A percentile compares a stretch with the other conserved stretches of the same genome.
phyloP scores from a whole-genome alignment of 2,329 filamentous ascomycete species.

The Dothidotthia symphoricarpi region DNA sequence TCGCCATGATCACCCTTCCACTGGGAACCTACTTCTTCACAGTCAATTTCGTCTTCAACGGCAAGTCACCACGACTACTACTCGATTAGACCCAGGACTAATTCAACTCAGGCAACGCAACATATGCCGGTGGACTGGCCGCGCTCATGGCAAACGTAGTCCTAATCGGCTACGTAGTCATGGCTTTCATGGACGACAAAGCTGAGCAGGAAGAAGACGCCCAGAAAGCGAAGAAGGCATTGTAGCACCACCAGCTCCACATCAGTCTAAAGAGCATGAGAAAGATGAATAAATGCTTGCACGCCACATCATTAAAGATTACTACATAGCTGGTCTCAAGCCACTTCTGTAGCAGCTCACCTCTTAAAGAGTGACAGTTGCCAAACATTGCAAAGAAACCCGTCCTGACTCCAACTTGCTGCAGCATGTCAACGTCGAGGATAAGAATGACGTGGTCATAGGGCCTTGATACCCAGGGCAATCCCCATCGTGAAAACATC shows the following conservation, averaged over 20 bases:
- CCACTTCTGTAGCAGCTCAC: slow-evolving; percentile 10
- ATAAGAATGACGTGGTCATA: slow-evolving; percentile 10
- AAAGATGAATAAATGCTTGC: neutral
- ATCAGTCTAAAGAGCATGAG: slow-evolving; percentile 3
- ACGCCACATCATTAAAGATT: slow-evolving; percentile 28
- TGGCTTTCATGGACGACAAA: slow-evolving; percentile 85
- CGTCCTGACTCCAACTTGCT: slow-evolving; percentile 12
- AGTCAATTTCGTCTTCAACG: slow-evolving; percentile 72
- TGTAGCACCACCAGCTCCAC: no score
- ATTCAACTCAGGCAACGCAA: slow-evolving; percentile 69
- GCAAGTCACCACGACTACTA: slow-evolving; percentile 48
- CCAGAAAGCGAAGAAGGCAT: slow-evolving; percentile 40
- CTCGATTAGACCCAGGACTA: neutral
- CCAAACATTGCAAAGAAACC: slow-evolving; percentile 8
- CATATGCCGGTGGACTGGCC: slow-evolving; percentile 79
- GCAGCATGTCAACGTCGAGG: neutral
- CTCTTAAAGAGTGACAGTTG: slow-evolving; percentile 18
- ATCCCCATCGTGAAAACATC: slow-evolving; percentile 10
- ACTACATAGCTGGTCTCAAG: slow-evolving; percentile 19
- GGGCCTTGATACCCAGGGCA: neutral
- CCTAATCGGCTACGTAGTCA: slow-evolving; percentile 82
- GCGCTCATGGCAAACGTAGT: slow-evolving; percentile 91
- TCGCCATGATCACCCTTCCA: slow-evolving; percentile 85
- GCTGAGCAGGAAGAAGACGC: slow-evolving; percentile 49
- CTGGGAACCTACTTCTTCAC: slow-evolving; percentile 87